Percentiles rank a stretch among this genome's conserved stretches.
Evolutionary conservation across 768 basidiomycete genomes (phyloP).

Genomic region (Mycena olivaceomarginata): DNA sequence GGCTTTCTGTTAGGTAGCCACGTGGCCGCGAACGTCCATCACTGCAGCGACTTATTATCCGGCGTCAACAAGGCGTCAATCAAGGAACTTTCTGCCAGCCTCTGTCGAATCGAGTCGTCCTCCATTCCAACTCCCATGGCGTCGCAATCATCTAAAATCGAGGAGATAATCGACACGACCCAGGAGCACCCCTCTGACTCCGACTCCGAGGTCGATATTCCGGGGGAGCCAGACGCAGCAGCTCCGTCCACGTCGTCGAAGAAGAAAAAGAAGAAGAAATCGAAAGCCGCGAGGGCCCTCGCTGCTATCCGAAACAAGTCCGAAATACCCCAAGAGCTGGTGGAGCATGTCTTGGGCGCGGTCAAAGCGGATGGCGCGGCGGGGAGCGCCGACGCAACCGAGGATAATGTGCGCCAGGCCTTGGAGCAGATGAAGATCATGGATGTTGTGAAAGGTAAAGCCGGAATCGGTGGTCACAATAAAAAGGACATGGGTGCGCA

Average conservation of each 20-base stretch:
- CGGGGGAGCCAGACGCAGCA: constrained; percentile 47
- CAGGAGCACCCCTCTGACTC: constrained; percentile 42
- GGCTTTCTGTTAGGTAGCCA: too few species aligned
- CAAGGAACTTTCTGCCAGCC: too few species aligned
- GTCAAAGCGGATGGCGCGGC: constrained; percentile 77
- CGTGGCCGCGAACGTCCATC: too few species aligned
- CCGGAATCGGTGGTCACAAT: constrained; percentile 83
- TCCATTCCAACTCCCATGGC: constrained; percentile 36
- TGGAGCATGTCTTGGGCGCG: constrained; percentile 80
- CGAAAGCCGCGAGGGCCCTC: constrained; percentile 75
- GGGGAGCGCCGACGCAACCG: constrained; percentile 67
- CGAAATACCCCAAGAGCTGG: constrained; percentile 75
- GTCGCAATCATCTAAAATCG: constrained; percentile 44
- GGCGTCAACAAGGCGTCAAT: too few species aligned
- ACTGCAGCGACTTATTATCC: too few species aligned
- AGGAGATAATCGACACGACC: constrained; percentile 51
- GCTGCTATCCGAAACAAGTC: constrained; percentile 68
- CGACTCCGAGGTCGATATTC: constrained; percentile 32
- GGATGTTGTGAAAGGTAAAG: constrained; percentile 90
- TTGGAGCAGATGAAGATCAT: constrained; percentile 89
- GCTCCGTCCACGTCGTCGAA: constrained; percentile 66
- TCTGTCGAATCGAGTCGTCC: background rate
- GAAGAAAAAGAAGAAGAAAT: constrained; percentile 94
- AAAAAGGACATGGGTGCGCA: constrained; percentile 91
- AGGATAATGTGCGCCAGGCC: constrained; percentile 80